phyloP scores from a whole-genome alignment of 805 yeast genomes.

The Kodamaea hsintzibuensis region DNA sequence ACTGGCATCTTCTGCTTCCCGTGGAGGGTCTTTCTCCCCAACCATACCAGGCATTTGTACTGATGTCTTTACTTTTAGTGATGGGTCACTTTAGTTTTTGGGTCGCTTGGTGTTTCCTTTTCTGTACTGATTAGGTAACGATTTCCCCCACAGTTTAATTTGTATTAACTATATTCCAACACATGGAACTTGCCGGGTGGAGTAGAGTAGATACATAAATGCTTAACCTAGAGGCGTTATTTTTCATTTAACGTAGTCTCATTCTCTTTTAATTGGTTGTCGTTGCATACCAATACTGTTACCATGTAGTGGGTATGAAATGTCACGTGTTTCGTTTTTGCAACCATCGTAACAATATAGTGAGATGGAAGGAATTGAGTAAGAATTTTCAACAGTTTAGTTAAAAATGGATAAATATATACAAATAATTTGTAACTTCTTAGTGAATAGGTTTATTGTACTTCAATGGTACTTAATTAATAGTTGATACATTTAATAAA shows the following conservation, averaged over 20 bases:
- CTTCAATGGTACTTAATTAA: too few relatives aligned
- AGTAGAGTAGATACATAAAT: not conserved
- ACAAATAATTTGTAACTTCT: too few relatives aligned
- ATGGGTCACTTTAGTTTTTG: not conserved
- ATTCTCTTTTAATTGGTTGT: not conserved
- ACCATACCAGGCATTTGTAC: not conserved
- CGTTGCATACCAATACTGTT: not conserved
- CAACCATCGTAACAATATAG: not conserved
- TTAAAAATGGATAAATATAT: too few relatives aligned
- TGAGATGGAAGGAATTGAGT: not conserved
- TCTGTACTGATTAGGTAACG: not conserved
- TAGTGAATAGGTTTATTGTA: too few relatives aligned
- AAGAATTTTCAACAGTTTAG: too few relatives aligned
- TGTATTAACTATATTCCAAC: not conserved
- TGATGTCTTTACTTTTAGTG: conserved; percentile 6
- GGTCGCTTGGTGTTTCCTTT: not conserved
- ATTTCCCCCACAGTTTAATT: not conserved
- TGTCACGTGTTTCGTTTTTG: not conserved
- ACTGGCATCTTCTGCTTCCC: not conserved
- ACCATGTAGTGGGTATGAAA: not conserved
- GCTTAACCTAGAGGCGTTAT: not conserved
- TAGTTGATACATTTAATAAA: too few relatives aligned
- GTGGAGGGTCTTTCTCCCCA: not conserved
- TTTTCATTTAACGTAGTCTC: not conserved
- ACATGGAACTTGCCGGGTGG: not conserved